Percentiles rank a stretch among this genome's conserved stretches.
phyloP scores from a whole-genome alignment of 768 basidiomycete species.

The Dacryopinax primogenitus region DNA sequence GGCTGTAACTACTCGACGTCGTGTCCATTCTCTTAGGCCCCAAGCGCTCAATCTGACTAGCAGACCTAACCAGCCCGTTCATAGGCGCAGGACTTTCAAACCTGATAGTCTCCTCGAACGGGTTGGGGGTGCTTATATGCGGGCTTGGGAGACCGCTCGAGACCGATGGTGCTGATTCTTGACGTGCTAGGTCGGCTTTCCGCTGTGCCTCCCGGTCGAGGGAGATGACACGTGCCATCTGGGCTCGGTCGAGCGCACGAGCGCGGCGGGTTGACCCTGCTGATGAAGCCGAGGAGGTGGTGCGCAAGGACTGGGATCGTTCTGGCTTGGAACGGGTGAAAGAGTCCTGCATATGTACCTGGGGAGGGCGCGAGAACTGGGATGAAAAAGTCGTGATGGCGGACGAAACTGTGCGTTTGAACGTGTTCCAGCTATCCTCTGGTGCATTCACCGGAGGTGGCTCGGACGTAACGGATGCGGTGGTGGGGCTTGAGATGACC shows the following conservation, averaged over 20 bases:
- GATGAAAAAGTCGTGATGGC: background rate
- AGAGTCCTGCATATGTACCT: background rate
- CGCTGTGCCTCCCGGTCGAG: background rate
- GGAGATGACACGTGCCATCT: slow-evolving; percentile 1
- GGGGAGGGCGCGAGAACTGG: background rate
- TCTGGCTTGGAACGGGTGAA: background rate
- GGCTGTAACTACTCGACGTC: background rate
- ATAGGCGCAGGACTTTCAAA: background rate
- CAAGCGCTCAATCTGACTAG: background rate
- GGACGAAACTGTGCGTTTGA: background rate
- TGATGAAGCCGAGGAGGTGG: background rate
- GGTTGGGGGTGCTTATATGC: slow-evolving; percentile 3
- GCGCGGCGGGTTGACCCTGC: background rate
- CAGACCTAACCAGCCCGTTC: background rate
- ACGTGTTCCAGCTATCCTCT: background rate
- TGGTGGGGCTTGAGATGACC: background rate
- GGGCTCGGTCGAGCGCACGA: background rate
- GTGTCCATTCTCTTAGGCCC: background rate
- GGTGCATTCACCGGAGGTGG: background rate
- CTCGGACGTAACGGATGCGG: background rate
- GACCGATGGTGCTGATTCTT: background rate
- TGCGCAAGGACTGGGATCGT: background rate
- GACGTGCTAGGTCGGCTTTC: background rate
- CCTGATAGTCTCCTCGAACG: background rate
- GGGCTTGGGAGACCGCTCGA: background rate